Evolutionary conservation across 257 asterid species (phyloP).

Genomic region (Primulina huaijiensis): DNA sequence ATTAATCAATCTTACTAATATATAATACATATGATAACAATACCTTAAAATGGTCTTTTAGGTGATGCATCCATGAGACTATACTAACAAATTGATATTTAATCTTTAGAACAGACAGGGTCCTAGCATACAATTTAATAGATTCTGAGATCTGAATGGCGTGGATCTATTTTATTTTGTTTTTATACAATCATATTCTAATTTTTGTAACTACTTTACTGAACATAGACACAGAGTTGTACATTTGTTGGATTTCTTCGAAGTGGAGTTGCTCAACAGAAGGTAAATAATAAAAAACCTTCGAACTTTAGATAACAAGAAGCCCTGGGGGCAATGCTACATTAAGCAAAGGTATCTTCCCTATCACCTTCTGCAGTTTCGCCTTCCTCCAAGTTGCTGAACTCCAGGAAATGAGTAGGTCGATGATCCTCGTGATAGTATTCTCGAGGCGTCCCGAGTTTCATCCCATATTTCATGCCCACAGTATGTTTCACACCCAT

Average conservation of each 20-base stretch:
- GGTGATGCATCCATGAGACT: too few species aligned
- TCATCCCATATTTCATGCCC: conserved; percentile 85
- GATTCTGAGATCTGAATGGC: background rate
- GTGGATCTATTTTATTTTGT: background rate
- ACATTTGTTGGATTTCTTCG: background rate
- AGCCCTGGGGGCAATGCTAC: background rate
- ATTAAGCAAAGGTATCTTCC: conserved; percentile 76
- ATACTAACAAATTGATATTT: too few species aligned
- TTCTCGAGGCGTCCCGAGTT: conserved; percentile 84
- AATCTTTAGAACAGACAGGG: too few species aligned
- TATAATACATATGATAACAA: too few species aligned
- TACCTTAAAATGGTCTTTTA: too few species aligned
- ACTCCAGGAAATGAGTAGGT: conserved; percentile 88
- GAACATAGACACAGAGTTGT: background rate
- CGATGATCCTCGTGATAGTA: conserved; percentile 89
- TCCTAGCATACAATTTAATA: too few species aligned
- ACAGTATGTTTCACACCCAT: conserved; percentile 92
- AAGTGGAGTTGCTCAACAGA: background rate
- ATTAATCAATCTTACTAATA: too few species aligned
- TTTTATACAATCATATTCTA: background rate
- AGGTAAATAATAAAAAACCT: background rate
- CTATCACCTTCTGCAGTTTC: conserved; percentile 91
- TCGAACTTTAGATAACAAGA: background rate
- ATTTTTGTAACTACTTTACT: background rate
- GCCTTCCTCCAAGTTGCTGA: conserved; percentile 93